These are phyloP conservation scores for Circinella umbellata DNA, from an alignment of 371 early-diverging fungal genomes.

Conservation along the genomic window DNA sequence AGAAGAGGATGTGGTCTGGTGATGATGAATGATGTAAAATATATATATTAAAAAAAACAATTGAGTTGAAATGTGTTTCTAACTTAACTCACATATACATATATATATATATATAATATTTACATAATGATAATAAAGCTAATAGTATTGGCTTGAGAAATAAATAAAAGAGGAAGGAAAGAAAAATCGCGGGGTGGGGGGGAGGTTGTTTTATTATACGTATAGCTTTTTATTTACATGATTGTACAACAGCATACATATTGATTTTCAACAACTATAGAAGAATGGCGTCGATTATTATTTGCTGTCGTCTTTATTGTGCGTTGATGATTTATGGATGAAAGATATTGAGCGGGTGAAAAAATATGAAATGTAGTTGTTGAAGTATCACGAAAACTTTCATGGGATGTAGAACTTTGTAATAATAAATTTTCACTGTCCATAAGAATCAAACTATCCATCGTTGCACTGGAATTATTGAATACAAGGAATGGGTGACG, in stretches of 20 bases:
- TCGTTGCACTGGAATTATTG: neutral
- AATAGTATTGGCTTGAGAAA: no score
- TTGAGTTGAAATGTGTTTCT: no score
- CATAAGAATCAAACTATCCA: neutral
- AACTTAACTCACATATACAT: no score
- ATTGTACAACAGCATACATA: slow-evolving; percentile 3
- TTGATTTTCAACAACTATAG: neutral
- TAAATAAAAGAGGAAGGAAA: no score
- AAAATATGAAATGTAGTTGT: slow-evolving; percentile 6
- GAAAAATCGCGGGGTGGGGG: no score
- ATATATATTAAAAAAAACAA: no score
- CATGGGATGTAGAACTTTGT: neutral
- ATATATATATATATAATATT: no score
- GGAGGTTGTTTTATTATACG: no score
- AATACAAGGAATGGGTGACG: slow-evolving; percentile 23
- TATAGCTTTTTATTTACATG: slow-evolving; percentile 4
- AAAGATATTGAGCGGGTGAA: neutral
- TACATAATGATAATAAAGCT: no score
- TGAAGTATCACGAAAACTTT: neutral
- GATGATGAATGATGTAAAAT: no score
- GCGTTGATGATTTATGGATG: neutral
- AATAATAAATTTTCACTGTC: neutral
- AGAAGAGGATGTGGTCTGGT: no score
- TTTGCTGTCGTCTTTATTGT: neutral
- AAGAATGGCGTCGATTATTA: neutral